A percentile compares a stretch with the other conserved stretches of the same genome.
Conservation (phyloP, 306 rosid genomes). For the Amphicarpaea edgeworthii region DNA sequence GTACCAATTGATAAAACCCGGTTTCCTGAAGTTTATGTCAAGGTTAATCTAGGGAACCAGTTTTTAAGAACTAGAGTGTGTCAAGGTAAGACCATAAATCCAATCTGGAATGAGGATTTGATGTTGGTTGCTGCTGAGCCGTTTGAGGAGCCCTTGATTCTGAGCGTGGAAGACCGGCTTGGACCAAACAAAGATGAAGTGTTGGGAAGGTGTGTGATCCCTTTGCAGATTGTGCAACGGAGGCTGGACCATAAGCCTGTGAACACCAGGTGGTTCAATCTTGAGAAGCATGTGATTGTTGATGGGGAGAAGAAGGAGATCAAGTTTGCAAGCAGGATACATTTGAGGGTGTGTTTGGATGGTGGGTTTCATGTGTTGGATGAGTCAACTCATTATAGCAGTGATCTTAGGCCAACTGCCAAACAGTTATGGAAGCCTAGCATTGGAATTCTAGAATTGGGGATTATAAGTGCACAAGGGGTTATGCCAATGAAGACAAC, state of each 20-base stretch:
- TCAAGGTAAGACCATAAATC: conserved; percentile 67
- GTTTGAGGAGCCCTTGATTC: conserved; percentile 76
- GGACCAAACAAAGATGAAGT: conserved; percentile 76
- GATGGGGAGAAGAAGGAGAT: conserved; percentile 83
- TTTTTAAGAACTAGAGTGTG: conserved; percentile 69
- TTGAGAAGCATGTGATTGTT: conserved; percentile 69
- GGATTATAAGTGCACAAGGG: conserved; percentile 80
- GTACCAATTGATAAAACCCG: conserved; percentile 71
- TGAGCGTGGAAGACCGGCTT: conserved; percentile 81
- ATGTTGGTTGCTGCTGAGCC: conserved; percentile 61
- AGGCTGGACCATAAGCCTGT: conserved; percentile 92
- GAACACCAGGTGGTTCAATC: conserved; percentile 80
- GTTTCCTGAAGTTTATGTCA: conserved; percentile 80
- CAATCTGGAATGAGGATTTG: conserved; percentile 90
- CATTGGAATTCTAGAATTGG: conserved; percentile 86
- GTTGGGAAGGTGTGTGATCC: conserved; percentile 83
- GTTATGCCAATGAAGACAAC: conserved; percentile 86
- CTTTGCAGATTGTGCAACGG: conserved; percentile 76
- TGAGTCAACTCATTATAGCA: conserved; percentile 89
- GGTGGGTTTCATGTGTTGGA: conserved; percentile 97
- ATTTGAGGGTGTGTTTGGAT: conserved; percentile 84
- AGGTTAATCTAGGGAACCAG: conserved; percentile 69
- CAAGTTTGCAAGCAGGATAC: conserved; percentile 86
- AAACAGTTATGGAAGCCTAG: conserved; percentile 81
- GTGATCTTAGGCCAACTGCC: conserved; percentile 96